A percentile compares a stretch with the other conserved stretches of the same genome.
Evolutionary conservation across 768 basidiomycete species (phyloP).

Genomic region (Krasilnikovozyma curviuscula): DNA sequence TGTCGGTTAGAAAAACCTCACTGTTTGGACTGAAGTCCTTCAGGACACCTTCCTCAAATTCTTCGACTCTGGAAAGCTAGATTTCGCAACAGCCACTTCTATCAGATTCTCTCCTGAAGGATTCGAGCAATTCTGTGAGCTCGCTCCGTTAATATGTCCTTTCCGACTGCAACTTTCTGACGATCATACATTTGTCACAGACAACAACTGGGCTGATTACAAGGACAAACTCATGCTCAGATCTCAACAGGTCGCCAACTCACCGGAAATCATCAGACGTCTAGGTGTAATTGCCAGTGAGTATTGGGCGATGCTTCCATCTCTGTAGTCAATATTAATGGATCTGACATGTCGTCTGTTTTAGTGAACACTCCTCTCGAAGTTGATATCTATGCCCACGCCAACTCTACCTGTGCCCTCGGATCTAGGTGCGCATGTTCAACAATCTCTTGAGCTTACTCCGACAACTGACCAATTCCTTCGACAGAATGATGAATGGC

Average conservation of each 20-base stretch:
- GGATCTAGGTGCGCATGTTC: slow-evolving; percentile 19
- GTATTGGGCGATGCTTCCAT: neutral
- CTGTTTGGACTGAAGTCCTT: slow-evolving; percentile 20
- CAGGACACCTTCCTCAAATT: slow-evolving; percentile 24
- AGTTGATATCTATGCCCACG: slow-evolving; percentile 20
- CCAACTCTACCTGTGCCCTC: slow-evolving; percentile 19
- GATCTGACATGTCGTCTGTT: neutral
- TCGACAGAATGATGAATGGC: no score
- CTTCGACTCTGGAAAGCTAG: slow-evolving; percentile 25
- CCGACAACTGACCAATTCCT: neutral
- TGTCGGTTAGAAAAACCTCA: slow-evolving; percentile 10
- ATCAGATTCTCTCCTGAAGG: slow-evolving; percentile 21
- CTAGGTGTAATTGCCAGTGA: slow-evolving; percentile 17
- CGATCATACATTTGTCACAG: neutral
- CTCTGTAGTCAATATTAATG: neutral
- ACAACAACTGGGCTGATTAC: slow-evolving; percentile 16
- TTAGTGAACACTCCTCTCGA: neutral
- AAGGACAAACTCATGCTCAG: slow-evolving; percentile 17
- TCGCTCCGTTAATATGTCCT: no score
- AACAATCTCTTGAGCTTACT: slow-evolving; percentile 13
- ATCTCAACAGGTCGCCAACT: slow-evolving; percentile 20
- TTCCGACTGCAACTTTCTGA: no score
- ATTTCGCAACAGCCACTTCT: slow-evolving; percentile 27
- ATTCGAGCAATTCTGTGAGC: slow-evolving; percentile 12
- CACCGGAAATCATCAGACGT: slow-evolving; percentile 21